Conservation (phyloP, 176 grass and related monocot species). For the Eragrostis curvula region DNA sequence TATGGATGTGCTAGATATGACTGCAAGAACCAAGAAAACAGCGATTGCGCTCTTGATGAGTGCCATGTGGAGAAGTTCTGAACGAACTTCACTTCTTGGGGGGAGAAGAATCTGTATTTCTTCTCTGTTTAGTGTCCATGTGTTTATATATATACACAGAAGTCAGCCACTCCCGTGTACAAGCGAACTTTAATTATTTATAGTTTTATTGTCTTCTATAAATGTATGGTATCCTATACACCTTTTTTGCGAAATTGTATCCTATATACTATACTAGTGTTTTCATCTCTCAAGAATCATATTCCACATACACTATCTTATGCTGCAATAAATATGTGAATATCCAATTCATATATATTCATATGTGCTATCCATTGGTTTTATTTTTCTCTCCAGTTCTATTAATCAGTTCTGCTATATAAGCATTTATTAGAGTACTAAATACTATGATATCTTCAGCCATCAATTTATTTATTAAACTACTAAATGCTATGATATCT, state of each 20-base stretch:
- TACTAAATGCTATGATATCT: too few species aligned
- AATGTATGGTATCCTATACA: neutral
- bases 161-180: neutral
- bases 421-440: too few species aligned
- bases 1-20: neutral
- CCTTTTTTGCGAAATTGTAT: too few species aligned
- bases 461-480: too few species aligned
- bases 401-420: too few species aligned
- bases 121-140: neutral
- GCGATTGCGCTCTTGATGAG: neutral
- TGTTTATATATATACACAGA: constrained; percentile 2
- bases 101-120: neutral
- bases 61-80: neutral
- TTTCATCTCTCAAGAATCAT: neutral
- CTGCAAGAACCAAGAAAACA: constrained; percentile 1
- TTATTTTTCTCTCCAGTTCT: neutral
- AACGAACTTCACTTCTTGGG: too few species aligned
- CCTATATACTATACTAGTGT: neutral
- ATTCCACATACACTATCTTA: neutral
- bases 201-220: too few species aligned
- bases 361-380: neutral
- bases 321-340: neutral
- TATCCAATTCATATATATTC: neutral
- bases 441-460: too few species aligned
- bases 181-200: too few species aligned